Evolutionary conservation across 192 early-diverging fungal species (phyloP).

Genomic region (Mortierella antarctica): DNA sequence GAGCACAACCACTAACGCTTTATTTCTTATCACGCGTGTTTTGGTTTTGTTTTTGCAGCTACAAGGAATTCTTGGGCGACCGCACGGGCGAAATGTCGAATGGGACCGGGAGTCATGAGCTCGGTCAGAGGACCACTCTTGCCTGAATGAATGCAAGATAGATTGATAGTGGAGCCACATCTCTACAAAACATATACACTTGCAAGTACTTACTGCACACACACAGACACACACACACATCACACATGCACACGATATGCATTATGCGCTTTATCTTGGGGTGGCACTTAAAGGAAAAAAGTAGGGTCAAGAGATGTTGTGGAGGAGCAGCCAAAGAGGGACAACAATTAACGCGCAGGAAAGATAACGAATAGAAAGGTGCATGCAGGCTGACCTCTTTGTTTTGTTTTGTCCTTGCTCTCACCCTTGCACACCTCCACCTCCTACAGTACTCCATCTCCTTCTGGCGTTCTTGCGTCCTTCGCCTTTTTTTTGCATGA

Average conservation of each 20-base stretch:
- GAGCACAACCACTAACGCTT: no score
- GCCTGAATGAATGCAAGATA: constrained; percentile 20
- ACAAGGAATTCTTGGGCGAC: constrained; percentile 68
- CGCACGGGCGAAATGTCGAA: constrained; percentile 68
- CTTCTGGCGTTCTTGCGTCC: not conserved
- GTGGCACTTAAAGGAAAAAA: no score
- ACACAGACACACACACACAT: no score
- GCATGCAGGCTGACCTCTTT: no score
- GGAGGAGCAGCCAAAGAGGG: not conserved
- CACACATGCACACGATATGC: no score
- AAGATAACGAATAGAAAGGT: not conserved
- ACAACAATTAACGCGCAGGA: not conserved
- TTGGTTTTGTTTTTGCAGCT: constrained; percentile 28
- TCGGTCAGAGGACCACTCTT: constrained; percentile 55
- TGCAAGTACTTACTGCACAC: no score
- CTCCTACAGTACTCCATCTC: no score
- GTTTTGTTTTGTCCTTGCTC: no score
- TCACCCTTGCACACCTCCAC: no score
- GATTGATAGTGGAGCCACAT: not conserved
- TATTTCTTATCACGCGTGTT: not conserved
- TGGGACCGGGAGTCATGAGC: constrained; percentile 57
- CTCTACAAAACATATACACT: not conserved
- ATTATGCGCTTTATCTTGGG: no score
- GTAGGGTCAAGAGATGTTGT: no score
- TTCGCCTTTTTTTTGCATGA: not conserved